Evolutionary conservation across 805 yeast species (phyloP).

Genomic region (Hanseniaspora hatyaiensis): DNA sequence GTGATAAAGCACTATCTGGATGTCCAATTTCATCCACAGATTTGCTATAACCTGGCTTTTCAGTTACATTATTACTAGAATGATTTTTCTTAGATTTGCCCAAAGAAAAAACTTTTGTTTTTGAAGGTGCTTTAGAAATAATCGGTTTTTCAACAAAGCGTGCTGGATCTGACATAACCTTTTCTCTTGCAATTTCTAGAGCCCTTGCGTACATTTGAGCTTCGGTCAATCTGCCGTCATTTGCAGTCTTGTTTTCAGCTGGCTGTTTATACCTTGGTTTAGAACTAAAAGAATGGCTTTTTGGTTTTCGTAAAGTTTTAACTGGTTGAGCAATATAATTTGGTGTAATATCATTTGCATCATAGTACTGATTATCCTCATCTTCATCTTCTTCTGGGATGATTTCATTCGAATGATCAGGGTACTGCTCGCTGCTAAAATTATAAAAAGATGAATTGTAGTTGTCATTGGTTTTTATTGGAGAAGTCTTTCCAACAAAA

Average conservation of each 20-base stretch:
- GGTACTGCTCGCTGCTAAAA: slow-evolving; percentile 4
- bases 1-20: background rate
- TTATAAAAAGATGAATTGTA: background rate
- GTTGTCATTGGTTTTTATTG: background rate
- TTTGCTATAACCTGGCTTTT: no score
- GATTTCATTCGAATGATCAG: background rate
- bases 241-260: no score
- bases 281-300: no score
- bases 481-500: background rate
- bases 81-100: no score
- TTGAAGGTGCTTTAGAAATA: no score
- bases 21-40: background rate
- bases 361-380: background rate
- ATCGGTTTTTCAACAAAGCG: no score
- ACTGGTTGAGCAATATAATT: no score
- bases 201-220: slow-evolving; percentile 50
- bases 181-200: slow-evolving; percentile 43
- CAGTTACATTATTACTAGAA: no score
- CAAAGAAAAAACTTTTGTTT: background rate
- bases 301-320: no score
- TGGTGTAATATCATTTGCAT: background rate
- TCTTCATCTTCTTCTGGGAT: slow-evolving; percentile 3
- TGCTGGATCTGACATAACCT: slow-evolving; percentile 8
- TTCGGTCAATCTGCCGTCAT: slow-evolving; percentile 25
- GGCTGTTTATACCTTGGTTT: no score